Evolutionary conservation across 306 rosid genomes (phyloP), one percentile per base, ranked within the genome.

Genomic region (Cucumis melo): DNA sequence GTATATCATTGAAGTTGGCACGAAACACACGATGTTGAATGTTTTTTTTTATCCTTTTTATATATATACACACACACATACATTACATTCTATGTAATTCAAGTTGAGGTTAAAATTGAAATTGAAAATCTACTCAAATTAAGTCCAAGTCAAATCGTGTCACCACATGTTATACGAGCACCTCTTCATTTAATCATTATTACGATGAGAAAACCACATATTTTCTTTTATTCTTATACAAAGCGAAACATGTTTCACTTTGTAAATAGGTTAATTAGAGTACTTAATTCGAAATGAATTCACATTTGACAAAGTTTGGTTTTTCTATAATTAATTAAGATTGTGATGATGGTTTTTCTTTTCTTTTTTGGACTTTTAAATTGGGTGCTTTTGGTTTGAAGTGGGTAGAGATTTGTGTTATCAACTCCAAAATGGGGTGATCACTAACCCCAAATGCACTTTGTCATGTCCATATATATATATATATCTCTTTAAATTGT

Each of bases 401-500:
- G 73, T 66, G 73, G 51, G 53, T 65, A 65, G 51, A 65, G 29
- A 27, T 27, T 27, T 65, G 19, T 36, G 51, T 36, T 38, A 38
- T 39, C 51, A 38, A 1, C 32, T n/a, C 48, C 29, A 66, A 66
- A 66, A 51, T 66, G 73, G 73, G 73, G 17, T n/a, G 73, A 66
- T 66, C 73, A 66, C 73, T 66, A 66, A 66, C 5, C 5, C 53
- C 34, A 66, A 66, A 64, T 66, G 73, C 73, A n/a, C 53, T 41
- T 39, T 65, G 29, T 66, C 72, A 65, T 65, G 1, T 38, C 27
- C 29, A 8, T 56, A 20, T 55, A n/a, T 55, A n/a, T 48, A 48
- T 55, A 55, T 50, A 50, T 50, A 51, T 51, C 17, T 64, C 24
- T 19, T n/a, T 64, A 64, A 14, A 64, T 64, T 3, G 50, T 63